Percentiles rank a stretch among this genome's conserved stretches.
Evolutionary conservation across 2,329 filamentous ascomycete genomes (phyloP).

Genomic region (Penicillium sp.): DNA sequence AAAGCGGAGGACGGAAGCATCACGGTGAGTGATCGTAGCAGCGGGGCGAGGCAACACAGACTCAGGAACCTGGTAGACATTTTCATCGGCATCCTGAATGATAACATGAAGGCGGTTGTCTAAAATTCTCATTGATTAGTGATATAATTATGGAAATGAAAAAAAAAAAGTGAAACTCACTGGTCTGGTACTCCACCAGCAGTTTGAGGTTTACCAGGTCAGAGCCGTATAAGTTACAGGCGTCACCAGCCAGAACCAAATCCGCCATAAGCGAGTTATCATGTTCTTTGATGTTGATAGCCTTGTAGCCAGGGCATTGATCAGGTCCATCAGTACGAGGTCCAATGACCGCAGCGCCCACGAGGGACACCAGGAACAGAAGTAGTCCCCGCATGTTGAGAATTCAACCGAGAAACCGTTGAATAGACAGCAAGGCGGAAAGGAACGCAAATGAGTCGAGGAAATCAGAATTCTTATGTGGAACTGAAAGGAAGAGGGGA

Average conservation of each 20-base stretch:
- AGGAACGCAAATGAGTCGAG: neutral
- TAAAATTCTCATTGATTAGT: constrained; percentile 25
- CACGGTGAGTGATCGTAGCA: constrained; percentile 46
- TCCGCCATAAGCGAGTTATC: constrained; percentile 63
- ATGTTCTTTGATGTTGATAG: constrained; percentile 34
- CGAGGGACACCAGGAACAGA: constrained; percentile 29
- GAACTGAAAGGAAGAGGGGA: neutral
- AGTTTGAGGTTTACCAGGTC: constrained; percentile 59
- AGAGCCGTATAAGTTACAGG: constrained; percentile 61
- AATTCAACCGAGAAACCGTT: constrained; percentile 4
- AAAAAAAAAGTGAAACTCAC: constrained; percentile 38
- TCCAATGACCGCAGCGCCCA: constrained; percentile 27
- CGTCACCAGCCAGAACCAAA: constrained; percentile 65
- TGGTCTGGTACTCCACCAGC: constrained; percentile 61
- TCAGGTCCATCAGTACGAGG: constrained; percentile 10
- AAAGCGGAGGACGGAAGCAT: constrained; percentile 47
- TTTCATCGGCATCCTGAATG: constrained; percentile 67
- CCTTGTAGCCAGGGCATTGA: constrained; percentile 41
- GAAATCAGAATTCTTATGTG: neutral
- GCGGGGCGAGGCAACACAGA: constrained; percentile 64
- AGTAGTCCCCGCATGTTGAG: constrained; percentile 28
- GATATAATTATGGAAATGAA: neutral
- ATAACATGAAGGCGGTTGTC: constrained; percentile 71
- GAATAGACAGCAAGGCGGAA: neutral
- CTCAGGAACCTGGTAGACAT: constrained; percentile 73